Percentiles rank a stretch among this genome's conserved stretches.
These are phyloP conservation scores for Suhomyces kilbournensis DNA, from an alignment of 805 yeast species.

Conservation along the genomic window DNA sequence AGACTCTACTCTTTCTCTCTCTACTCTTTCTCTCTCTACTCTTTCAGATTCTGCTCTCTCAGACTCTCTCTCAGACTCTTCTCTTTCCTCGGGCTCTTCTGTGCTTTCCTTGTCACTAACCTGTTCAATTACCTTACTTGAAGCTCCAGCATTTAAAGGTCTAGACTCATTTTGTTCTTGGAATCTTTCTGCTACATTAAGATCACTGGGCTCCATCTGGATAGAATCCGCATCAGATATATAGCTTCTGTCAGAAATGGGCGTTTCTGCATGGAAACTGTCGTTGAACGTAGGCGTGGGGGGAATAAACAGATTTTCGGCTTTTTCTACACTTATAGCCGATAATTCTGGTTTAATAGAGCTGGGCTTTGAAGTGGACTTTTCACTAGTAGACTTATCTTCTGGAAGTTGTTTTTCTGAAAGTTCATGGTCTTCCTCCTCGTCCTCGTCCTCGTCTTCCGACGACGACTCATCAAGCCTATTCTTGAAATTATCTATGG, in stretches of 20 bases:
- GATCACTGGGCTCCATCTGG: conserved; percentile 33
- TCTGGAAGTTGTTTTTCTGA: neutral
- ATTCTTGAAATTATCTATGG: conserved; percentile 27
- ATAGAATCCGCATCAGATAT: conserved; percentile 40
- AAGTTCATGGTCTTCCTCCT: neutral
- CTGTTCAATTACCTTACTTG: no score
- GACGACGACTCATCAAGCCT: conserved; percentile 9
- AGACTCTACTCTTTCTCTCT: no score
- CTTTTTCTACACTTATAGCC: neutral
- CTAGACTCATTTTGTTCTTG: no score
- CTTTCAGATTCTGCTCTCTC: no score
- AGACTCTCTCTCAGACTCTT: no score
- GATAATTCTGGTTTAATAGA: neutral
- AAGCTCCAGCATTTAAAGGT: no score
- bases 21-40: no score
- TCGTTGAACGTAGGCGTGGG: conserved; percentile 29
- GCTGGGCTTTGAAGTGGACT: neutral
- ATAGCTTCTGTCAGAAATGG: conserved; percentile 34
- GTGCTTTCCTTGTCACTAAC: neutral
- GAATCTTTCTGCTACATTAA: conserved; percentile 18
- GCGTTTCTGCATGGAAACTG: conserved; percentile 27
- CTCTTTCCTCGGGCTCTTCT: neutral
- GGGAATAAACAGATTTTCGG: conserved; percentile 11
- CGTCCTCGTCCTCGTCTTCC: conserved; percentile 6
- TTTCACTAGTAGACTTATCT: neutral